These are phyloP conservation scores for Medicago truncatula DNA, from an alignment of 306 rosid species.

Conservation along the genomic window DNA sequence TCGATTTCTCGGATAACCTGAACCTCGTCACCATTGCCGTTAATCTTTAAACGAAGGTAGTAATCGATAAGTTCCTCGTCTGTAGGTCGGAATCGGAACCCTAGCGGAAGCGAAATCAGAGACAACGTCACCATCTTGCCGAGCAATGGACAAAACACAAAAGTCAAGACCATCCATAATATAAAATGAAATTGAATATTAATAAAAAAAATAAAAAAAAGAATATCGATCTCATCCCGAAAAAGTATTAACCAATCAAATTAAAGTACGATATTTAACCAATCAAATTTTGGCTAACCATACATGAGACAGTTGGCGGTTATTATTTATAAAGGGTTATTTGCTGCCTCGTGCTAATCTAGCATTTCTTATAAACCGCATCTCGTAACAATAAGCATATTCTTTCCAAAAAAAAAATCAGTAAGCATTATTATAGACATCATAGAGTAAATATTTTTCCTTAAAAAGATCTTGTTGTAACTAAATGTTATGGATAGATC, in stretches of 20 bases:
- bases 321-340: neutral
- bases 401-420: neutral
- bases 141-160: slow-evolving; percentile 12
- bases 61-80: slow-evolving; percentile 81
- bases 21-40: slow-evolving; percentile 69
- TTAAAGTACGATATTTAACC: too few species aligned
- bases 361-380: neutral
- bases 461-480: neutral
- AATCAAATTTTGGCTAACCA: neutral
- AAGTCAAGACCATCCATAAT: slow-evolving; percentile 33
- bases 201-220: too few species aligned
- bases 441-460: neutral
- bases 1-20: slow-evolving; percentile 85
- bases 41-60: slow-evolving; percentile 79
- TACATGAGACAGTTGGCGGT: neutral
- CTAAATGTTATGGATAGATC: slow-evolving; percentile 10
- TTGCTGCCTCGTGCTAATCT: too few species aligned
- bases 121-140: slow-evolving; percentile 56
- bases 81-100: slow-evolving; percentile 85
- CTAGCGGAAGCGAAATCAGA: slow-evolving; percentile 67
- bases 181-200: neutral
- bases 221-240: too few species aligned
- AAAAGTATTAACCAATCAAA: too few species aligned
- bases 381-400: neutral
- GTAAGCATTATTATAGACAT: neutral